Conservation (phyloP, 441 rosid species). For the Erodium trifolium region DNA sequence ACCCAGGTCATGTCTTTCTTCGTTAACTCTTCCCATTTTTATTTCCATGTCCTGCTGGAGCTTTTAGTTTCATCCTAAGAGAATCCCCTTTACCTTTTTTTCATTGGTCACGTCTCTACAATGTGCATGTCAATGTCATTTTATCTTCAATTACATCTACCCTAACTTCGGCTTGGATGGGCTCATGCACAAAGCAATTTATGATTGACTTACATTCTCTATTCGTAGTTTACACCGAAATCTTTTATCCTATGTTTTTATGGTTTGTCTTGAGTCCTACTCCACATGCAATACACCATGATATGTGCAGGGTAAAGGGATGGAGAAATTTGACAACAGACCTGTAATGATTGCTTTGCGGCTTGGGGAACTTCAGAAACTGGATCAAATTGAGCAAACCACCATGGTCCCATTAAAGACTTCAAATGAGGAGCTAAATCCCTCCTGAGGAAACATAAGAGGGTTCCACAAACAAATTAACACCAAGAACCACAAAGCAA, state of each 20-base stretch:
- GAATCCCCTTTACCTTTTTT: not conserved
- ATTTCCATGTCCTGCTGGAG: too few species aligned
- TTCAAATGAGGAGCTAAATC: slow-evolving; percentile 87
- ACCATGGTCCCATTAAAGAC: slow-evolving; percentile 95
- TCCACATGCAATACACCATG: not conserved
- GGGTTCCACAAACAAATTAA: slow-evolving; percentile 13
- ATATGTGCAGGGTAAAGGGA: slow-evolving; percentile 2
- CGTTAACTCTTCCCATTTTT: too few species aligned
- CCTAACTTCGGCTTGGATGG: slow-evolving; percentile 1
- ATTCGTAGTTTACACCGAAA: not conserved
- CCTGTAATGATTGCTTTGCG: slow-evolving; percentile 88
- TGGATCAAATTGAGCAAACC: slow-evolving; percentile 92
- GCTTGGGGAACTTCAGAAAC: slow-evolving; percentile 80
- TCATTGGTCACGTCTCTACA: not conserved
- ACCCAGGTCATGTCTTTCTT: too few species aligned
- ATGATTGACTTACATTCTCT: too few species aligned
- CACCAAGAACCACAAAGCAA: slow-evolving; percentile 10
- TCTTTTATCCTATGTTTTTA: not conserved
- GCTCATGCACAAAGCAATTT: not conserved
- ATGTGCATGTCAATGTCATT: not conserved
- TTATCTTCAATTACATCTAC: not conserved
- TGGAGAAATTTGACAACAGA: slow-evolving; percentile 24
- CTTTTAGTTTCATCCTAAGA: too few species aligned
- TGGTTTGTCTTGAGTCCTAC: not conserved
- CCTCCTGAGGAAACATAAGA: slow-evolving; percentile 48